These are phyloP conservation scores for Rossbeevera mucosa DNA, from an alignment of 768 basidiomycete species.

Conservation along the genomic window DNA sequence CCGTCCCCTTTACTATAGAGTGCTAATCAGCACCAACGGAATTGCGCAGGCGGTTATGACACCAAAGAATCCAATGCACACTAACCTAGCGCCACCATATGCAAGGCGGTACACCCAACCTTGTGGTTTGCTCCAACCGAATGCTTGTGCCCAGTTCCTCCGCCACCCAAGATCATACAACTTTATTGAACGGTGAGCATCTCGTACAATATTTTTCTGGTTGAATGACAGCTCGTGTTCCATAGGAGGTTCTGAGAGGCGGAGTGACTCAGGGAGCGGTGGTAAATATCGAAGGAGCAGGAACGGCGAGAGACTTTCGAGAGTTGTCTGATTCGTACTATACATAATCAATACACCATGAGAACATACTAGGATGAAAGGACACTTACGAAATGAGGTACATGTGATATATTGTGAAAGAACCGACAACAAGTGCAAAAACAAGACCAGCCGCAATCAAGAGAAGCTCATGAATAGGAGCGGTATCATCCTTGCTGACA, in stretches of 20 bases:
- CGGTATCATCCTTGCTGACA: slow-evolving; percentile 48
- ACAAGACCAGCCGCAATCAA: slow-evolving; percentile 56
- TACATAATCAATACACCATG: not conserved
- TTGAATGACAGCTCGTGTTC: slow-evolving; percentile 65
- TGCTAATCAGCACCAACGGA: not conserved
- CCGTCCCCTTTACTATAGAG: slow-evolving; percentile 59
- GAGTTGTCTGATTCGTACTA: slow-evolving; percentile 83
- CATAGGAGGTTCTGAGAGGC: slow-evolving; percentile 63
- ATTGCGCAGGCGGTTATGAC: not conserved
- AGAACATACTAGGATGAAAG: not conserved
- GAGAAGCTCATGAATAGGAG: slow-evolving; percentile 67
- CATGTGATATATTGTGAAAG: slow-evolving; percentile 71
- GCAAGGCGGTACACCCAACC: slow-evolving; percentile 53
- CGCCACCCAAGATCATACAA: slow-evolving; percentile 74
- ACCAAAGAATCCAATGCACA: slow-evolving; percentile 2
- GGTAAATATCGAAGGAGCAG: slow-evolving; percentile 68
- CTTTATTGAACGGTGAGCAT: slow-evolving; percentile 55
- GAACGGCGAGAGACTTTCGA: slow-evolving; percentile 74
- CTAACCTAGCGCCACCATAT: slow-evolving; percentile 65
- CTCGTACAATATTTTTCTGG: slow-evolving; percentile 62
- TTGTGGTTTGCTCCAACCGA: slow-evolving; percentile 52
- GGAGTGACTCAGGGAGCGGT: slow-evolving; percentile 43
- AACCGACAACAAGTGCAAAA: slow-evolving; percentile 64
- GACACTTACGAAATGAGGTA: slow-evolving; percentile 66
- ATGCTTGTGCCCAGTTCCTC: slow-evolving; percentile 63